Percentiles rank a stretch among this genome's conserved stretches.
Conservation (phyloP, 192 early-diverging fungal genomes). For the Oehlia diaphana region DNA sequence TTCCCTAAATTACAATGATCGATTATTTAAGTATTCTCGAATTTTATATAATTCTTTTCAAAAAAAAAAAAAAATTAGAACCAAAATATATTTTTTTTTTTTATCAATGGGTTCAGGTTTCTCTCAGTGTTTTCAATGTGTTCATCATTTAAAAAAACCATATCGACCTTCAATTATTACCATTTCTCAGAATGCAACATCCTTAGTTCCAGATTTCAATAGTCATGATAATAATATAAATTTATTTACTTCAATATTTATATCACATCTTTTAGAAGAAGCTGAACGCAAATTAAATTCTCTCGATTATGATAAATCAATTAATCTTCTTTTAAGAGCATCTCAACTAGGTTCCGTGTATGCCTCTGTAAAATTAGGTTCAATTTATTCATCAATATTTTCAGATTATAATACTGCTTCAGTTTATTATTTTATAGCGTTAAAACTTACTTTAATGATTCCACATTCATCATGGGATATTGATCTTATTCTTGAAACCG, state of each 20-base stretch:
- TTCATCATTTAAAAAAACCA: not conserved
- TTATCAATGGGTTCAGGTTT: not conserved
- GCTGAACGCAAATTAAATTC: not conserved
- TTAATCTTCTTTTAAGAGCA: not conserved
- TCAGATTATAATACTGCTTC: not conserved
- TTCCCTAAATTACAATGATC: no score
- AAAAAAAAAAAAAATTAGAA: no score
- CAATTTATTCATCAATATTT: not conserved
- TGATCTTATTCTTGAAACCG: not conserved
- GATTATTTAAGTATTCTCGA: no score
- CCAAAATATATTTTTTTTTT: not conserved
- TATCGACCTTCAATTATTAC: not conserved
- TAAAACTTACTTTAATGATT: constrained; percentile 7
- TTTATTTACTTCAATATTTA: not conserved
- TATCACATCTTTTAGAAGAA: not conserved
- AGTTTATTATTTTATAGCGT: constrained; percentile 1
- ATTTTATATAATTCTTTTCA: no score
- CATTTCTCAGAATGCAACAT: not conserved
- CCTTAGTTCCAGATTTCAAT: not conserved
- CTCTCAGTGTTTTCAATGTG: not conserved
- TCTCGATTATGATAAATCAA: not conserved
- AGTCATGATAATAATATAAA: not conserved
- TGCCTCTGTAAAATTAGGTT: constrained; percentile 3
- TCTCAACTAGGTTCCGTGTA: not conserved
- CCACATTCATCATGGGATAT: constrained; percentile 7